phyloP scores from a whole-genome alignment of 352 stramenopile species.

The Phytophthora litchii region DNA sequence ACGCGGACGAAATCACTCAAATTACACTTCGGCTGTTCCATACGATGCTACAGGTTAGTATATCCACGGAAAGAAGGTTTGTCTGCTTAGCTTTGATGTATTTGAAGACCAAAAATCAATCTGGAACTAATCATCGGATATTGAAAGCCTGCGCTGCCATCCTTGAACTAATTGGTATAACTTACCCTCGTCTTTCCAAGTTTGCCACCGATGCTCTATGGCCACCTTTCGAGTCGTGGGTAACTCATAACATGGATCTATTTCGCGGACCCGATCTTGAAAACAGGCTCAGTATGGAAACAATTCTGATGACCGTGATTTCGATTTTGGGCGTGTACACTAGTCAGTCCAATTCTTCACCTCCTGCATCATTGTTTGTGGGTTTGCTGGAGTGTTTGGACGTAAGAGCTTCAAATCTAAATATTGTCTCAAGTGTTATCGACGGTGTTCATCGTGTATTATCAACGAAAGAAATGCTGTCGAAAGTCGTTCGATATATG shows the following conservation, averaged over 20 bases:
- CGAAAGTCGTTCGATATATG: constrained; percentile 31
- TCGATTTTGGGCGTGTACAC: constrained; percentile 37
- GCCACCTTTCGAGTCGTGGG: constrained; percentile 40
- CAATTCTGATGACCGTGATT: constrained; percentile 32
- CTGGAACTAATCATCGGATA: constrained; percentile 20
- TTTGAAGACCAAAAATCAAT: constrained; percentile 34
- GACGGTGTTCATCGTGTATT: constrained; percentile 31
- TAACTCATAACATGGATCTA: constrained; percentile 27
- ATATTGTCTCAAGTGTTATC: constrained; percentile 27
- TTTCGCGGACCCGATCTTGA: constrained; percentile 8
- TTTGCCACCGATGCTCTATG: constrained; percentile 46
- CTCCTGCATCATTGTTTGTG: constrained; percentile 31
- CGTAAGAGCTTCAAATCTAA: constrained; percentile 15
- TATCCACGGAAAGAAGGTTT: constrained; percentile 40
- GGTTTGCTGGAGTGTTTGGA: constrained; percentile 33
- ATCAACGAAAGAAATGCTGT: constrained; percentile 29
- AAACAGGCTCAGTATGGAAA: constrained; percentile 16
- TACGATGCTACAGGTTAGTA: constrained; percentile 38
- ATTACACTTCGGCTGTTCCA: constrained; percentile 44
- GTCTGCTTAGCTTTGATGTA: constrained; percentile 39
- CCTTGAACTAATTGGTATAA: constrained; percentile 33
- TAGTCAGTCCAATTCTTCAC: constrained; percentile 23
- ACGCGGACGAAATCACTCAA: constrained; percentile 28
- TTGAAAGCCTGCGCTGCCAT: constrained; percentile 25
- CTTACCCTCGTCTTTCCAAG: constrained; percentile 30